phyloP scores from a whole-genome alignment of 768 basidiomycete species.

The Boletus tylopilopsis region DNA sequence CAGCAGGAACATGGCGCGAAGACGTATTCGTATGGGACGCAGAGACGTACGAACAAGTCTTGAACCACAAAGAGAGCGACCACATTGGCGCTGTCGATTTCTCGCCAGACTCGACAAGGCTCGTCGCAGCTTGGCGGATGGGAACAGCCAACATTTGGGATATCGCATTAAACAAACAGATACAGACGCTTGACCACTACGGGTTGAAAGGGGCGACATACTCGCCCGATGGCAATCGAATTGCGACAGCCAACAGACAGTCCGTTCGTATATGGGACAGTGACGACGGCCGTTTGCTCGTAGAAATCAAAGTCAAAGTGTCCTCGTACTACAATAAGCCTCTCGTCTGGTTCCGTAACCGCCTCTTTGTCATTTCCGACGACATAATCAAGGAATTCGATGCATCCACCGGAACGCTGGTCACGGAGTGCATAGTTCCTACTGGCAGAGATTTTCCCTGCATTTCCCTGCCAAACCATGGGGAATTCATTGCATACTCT shows the following conservation, averaged over 20 bases:
- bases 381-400: neutral
- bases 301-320: neutral
- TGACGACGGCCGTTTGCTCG: neutral
- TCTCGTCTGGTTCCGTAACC: slow-evolving; percentile 2
- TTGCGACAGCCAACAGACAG: neutral
- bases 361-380: neutral
- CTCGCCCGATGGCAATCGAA: too few relatives aligned
- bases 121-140: too few relatives aligned
- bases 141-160: too few relatives aligned
- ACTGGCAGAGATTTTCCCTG: neutral
- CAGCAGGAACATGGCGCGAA: too few relatives aligned
- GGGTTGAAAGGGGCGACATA: too few relatives aligned
- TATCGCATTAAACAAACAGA: too few relatives aligned
- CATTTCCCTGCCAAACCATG: neutral
- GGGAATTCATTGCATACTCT: neutral
- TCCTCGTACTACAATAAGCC: neutral
- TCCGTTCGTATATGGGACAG: neutral
- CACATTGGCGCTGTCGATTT: too few relatives aligned
- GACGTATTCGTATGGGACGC: too few relatives aligned
- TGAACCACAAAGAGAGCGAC: too few relatives aligned
- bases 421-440: neutral
- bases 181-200: too few relatives aligned
- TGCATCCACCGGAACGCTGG: neutral
- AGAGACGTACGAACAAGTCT: too few relatives aligned
- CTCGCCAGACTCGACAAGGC: too few relatives aligned